Evolutionary conservation across 441 rosid genomes (phyloP).

Genomic region (Eutrema salsugineum): DNA sequence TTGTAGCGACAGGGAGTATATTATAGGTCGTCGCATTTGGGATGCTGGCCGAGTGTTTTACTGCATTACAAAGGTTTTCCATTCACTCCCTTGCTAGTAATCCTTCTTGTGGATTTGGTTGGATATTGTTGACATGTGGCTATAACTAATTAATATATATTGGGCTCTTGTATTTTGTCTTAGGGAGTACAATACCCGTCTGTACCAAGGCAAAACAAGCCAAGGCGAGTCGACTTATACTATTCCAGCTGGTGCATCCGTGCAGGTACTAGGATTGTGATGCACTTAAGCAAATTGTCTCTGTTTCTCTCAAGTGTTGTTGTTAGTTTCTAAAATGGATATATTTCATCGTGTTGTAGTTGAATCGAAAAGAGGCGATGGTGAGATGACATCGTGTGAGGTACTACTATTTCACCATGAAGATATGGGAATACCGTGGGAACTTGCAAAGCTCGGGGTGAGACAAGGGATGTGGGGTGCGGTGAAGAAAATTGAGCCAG

Average conservation of each 20-base stretch:
- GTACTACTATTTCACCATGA: slow-evolving; percentile 90
- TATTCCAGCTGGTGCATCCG: slow-evolving; percentile 96
- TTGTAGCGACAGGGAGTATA: slow-evolving; percentile 89
- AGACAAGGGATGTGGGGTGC: slow-evolving; percentile 99
- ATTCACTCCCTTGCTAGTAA: too few species aligned
- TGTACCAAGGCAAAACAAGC: slow-evolving; percentile 69
- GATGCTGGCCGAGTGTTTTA: slow-evolving; percentile 69
- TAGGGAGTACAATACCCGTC: slow-evolving; percentile 79
- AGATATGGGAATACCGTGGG: slow-evolving; percentile 96
- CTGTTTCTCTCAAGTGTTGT: background rate
- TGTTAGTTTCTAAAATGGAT: background rate
- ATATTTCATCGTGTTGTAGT: slow-evolving; percentile 40
- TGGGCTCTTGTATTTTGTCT: too few species aligned
- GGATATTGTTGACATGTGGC: background rate
- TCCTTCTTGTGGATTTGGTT: background rate
- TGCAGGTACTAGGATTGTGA: slow-evolving; percentile 49
- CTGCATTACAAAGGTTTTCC: slow-evolving; percentile 90
- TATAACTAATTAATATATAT: too few species aligned
- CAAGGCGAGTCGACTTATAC: slow-evolving; percentile 86
- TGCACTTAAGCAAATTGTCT: background rate
- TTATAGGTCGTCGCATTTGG: slow-evolving; percentile 94
- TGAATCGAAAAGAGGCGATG: slow-evolving; percentile 76
- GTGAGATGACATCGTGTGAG: slow-evolving; percentile 83
- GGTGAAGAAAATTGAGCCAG: slow-evolving; percentile 91
- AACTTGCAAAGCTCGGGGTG: slow-evolving; percentile 90